Evolutionary conservation across 306 rosid genomes (phyloP), one percentile per base, ranked within the genome.

Genomic region (Pterocarpus macrocarpus): DNA sequence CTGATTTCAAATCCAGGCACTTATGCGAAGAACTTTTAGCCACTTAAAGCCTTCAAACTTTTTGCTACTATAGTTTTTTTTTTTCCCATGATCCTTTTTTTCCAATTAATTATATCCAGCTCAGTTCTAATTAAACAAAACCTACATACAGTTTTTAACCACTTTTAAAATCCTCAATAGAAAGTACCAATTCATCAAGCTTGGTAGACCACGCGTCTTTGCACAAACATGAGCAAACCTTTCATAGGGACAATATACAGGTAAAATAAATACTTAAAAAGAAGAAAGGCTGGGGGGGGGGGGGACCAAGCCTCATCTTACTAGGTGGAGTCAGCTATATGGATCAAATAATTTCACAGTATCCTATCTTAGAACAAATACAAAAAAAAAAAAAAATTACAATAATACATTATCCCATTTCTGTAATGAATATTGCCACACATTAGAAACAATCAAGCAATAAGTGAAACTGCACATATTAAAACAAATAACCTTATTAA

Each of bases 371-470:
- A 47, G 10, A 38, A 38, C 30, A 10, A 78, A 67, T 12, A 35
- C 14, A 3, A n/a, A 71, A 39, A 39, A 57, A 15, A 15, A 8
- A 73, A 4, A 57, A 6, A 55, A n/a, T 2, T 55, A 57, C 43
- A 22, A 22, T 22, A 22, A 22, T 22, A 22, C 28, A 22, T 22
- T 22, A 22, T 41, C 38, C 58, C 49, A 32, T 55, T 65, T 32
- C 62, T 16, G 7, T 16, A 16, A 81, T 41, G 56, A 33, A 45
- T 43, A 58, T 41, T 43, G 56, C 22, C 36, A 30, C 5, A 65
- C 7, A 58, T 53, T 50, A 61, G 41, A 76, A 63, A 52, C 57
- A 47, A 80, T 30, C 79, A 75, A 14, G 73, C 76, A 75, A 69
- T 32, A 79, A 56, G 41, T 39, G 43, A 61, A 72, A 75, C n/a